A percentile compares a stretch with the other conserved stretches of the same genome.
phyloP scores from a whole-genome alignment of 768 basidiomycete species.

The Kwoniella pini region DNA sequence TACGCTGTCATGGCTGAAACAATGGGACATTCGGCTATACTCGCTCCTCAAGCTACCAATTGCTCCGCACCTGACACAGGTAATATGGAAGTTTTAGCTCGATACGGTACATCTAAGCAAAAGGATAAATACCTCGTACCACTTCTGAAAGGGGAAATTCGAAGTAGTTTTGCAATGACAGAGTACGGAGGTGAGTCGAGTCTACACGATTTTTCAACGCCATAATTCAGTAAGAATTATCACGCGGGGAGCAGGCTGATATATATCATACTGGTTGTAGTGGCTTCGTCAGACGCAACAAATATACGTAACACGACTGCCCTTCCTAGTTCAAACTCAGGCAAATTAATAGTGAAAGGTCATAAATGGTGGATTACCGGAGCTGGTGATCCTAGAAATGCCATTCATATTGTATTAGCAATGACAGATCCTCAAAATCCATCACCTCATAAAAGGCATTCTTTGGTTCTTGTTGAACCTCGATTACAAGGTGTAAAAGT shows the following conservation, averaged over 20 bases:
- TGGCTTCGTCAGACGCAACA: conserved; percentile 92
- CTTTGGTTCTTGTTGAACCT: conserved; percentile 90
- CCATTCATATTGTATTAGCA: conserved; percentile 85
- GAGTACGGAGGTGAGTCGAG: conserved; percentile 74
- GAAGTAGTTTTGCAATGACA: conserved; percentile 91
- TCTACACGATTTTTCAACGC: no score
- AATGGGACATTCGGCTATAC: conserved; percentile 76
- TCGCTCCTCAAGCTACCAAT: conserved; percentile 84
- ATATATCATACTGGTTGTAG: conserved; percentile 53
- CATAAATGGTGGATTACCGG: conserved; percentile 99
- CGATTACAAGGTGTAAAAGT: conserved; percentile 82
- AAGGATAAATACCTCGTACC: conserved; percentile 87
- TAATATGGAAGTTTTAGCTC: conserved; percentile 98
- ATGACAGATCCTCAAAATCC: conserved; percentile 77
- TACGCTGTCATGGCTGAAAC: conserved; percentile 98
- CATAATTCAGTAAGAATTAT: no score
- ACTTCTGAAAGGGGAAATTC: conserved; percentile 85
- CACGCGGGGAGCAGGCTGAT: background rate
- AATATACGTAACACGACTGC: conserved; percentile 78
- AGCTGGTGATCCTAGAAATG: conserved; percentile 87
- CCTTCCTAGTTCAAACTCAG: conserved; percentile 70
- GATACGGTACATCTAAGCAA: conserved; percentile 87
- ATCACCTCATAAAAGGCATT: conserved; percentile 77
- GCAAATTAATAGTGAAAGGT: conserved; percentile 84
- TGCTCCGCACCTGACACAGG: conserved; percentile 97